phyloP scores from a whole-genome alignment of 352 stramenopile species.

The Phytopythium delawarense region DNA sequence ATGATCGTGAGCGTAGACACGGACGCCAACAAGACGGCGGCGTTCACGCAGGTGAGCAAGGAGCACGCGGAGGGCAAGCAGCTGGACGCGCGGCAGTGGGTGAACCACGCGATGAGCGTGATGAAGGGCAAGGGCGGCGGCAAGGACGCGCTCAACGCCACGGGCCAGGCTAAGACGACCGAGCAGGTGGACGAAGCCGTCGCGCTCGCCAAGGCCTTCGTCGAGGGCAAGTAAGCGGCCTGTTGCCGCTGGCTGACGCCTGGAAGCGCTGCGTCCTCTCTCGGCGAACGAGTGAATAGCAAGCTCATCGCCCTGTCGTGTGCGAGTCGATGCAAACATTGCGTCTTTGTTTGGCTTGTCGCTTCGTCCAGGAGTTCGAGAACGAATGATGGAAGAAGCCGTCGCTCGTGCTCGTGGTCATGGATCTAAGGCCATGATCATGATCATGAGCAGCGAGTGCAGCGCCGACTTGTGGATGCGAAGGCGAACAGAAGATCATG shows the following conservation, averaged over 20 bases:
- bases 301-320: neutral
- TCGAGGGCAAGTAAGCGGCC: constrained; percentile 28
- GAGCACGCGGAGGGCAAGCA: constrained; percentile 61
- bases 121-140: constrained; percentile 95
- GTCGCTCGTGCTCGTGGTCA: too few species aligned
- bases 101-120: constrained; percentile 87
- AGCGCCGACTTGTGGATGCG: too few species aligned
- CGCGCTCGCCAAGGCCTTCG: constrained; percentile 56
- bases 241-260: neutral
- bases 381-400: too few species aligned
- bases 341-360: too few species aligned
- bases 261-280: neutral
- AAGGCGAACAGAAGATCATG: too few species aligned
- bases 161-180: constrained; percentile 74
- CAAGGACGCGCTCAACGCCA: constrained; percentile 82
- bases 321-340: neutral
- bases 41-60: constrained; percentile 91
- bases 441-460: too few species aligned
- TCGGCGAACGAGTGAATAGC: neutral
- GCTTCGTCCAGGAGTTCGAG: too few species aligned
- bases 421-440: too few species aligned
- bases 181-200: constrained; percentile 70
- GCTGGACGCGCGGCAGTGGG: constrained; percentile 92
- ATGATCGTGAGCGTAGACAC: constrained; percentile 92
- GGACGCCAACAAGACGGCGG: constrained; percentile 91